phyloP scores from a whole-genome alignment of 2,329 filamentous ascomycete species.

The Penicillium sp. region DNA sequence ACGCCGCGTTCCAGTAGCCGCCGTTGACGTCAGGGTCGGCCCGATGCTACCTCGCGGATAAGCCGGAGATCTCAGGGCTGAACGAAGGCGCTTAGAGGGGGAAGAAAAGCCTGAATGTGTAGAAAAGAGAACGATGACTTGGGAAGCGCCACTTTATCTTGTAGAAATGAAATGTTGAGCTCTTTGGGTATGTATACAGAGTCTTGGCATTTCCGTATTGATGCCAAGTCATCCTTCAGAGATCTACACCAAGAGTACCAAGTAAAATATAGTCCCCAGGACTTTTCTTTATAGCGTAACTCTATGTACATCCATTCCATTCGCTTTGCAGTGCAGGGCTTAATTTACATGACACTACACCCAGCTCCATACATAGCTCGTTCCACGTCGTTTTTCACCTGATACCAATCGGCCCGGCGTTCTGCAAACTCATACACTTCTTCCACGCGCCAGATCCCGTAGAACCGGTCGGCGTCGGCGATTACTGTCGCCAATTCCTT shows the following conservation, averaged over 20 bases:
- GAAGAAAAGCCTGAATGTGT: too few species aligned
- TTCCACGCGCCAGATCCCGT: slow-evolving; percentile 90
- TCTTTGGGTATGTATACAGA: background rate
- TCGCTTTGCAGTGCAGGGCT: slow-evolving; percentile 25
- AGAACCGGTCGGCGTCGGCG: slow-evolving; percentile 85
- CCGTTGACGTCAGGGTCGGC: slow-evolving; percentile 27
- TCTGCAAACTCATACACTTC: slow-evolving; percentile 98
- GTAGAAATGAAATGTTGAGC: background rate
- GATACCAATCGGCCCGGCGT: slow-evolving; percentile 91
- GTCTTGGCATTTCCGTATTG: background rate
- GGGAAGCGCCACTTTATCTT: too few species aligned
- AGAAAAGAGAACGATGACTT: too few species aligned
- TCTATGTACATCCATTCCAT: background rate
- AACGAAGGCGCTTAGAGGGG: too few species aligned
- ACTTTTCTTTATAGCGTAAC: too few species aligned
- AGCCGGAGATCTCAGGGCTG: too few species aligned
- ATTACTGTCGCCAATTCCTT: slow-evolving; percentile 96
- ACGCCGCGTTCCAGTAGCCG: slow-evolving; percentile 26
- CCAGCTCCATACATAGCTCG: slow-evolving; percentile 97
- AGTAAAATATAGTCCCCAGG: too few species aligned
- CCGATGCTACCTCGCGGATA: slow-evolving; percentile 9
- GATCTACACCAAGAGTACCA: too few species aligned
- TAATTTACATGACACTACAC: slow-evolving; percentile 76
- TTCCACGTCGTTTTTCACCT: slow-evolving; percentile 85
- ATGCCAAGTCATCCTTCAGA: background rate